Conservation (phyloP, 108 stramenopile species). For the Chaetoceros muelleri region DNA sequence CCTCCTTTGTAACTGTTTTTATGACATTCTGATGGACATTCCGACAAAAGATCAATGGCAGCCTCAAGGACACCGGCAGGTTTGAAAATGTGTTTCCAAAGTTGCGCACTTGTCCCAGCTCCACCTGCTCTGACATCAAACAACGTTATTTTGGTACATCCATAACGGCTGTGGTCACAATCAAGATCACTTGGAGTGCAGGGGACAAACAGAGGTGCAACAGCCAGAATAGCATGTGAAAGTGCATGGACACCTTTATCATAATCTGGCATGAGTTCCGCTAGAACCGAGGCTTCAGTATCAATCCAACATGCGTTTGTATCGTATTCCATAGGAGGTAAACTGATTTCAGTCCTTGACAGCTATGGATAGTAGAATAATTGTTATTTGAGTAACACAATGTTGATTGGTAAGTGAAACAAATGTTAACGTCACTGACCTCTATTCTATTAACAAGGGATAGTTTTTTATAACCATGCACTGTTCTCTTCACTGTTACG, state of each 20-base stretch:
- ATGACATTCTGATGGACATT: constrained; percentile 47
- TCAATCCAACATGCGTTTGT: constrained; percentile 91
- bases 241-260: constrained; percentile 85
- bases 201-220: constrained; percentile 83
- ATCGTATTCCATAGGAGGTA: constrained; percentile 90
- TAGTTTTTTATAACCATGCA: constrained; percentile 75
- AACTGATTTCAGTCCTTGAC: constrained; percentile 55
- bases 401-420: no score
- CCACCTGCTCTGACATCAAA: constrained; percentile 77
- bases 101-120: constrained; percentile 42
- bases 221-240: constrained; percentile 83
- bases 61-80: constrained; percentile 41
- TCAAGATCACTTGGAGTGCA: constrained; percentile 66
- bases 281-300: constrained; percentile 43
- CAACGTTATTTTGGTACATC: constrained; percentile 52
- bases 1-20: constrained; percentile 55
- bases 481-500: constrained; percentile 60
- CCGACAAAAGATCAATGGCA: constrained; percentile 54
- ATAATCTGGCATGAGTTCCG: constrained; percentile 28
- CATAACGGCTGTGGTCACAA: constrained; percentile 52
- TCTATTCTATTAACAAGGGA: constrained; percentile 59
- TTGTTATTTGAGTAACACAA: neutral
- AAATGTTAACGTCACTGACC: no score
- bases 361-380: constrained; percentile 5
- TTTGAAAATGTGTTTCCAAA: constrained; percentile 41